Evolutionary conservation across 2,329 filamentous ascomycete species (phyloP).

Genomic region (Penicillium janthinellum): DNA sequence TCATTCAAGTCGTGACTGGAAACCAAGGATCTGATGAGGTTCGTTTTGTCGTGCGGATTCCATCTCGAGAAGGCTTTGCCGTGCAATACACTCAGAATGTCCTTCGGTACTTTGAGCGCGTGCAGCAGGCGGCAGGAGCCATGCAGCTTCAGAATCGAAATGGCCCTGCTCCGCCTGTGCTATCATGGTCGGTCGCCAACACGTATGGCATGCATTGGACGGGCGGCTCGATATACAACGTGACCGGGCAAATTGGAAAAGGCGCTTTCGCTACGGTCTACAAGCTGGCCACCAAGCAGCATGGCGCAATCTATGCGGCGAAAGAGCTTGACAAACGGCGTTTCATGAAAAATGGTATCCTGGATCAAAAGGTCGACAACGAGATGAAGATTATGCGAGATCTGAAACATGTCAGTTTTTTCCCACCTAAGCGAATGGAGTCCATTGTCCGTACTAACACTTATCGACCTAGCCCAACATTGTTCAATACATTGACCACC

Average conservation of each 20-base stretch:
- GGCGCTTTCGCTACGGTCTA: slow-evolving; percentile 95
- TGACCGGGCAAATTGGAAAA: slow-evolving; percentile 78
- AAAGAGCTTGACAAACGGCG: slow-evolving; percentile 93
- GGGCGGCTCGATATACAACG: slow-evolving; percentile 82
- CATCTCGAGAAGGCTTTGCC: slow-evolving; percentile 70
- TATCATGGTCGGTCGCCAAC: slow-evolving; percentile 42
- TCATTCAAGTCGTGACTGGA: slow-evolving; percentile 67
- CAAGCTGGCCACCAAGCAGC: slow-evolving; percentile 80
- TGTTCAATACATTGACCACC: slow-evolving; percentile 85
- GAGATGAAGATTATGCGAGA: slow-evolving; percentile 95
- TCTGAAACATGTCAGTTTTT: slow-evolving; percentile 71
- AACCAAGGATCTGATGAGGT: slow-evolving; percentile 61
- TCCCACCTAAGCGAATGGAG: not conserved
- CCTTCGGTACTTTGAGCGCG: slow-evolving; percentile 61
- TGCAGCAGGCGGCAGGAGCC: slow-evolving; percentile 30
- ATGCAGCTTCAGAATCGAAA: slow-evolving; percentile 28
- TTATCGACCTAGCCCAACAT: slow-evolving; percentile 68
- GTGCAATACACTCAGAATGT: slow-evolving; percentile 70
- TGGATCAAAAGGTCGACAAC: slow-evolving; percentile 91
- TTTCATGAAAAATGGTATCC: slow-evolving; percentile 87
- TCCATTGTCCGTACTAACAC: slow-evolving; percentile 10
- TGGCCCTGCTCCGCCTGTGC: slow-evolving; percentile 26
- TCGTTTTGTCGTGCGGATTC: slow-evolving; percentile 83
- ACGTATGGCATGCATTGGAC: slow-evolving; percentile 73
- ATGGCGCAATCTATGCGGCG: slow-evolving; percentile 81